Evolutionary conservation across 2,329 filamentous ascomycete genomes (phyloP), one percentile per base, ranked within the genome.

Genomic region (Aspergillus ochraceoroseus): DNA sequence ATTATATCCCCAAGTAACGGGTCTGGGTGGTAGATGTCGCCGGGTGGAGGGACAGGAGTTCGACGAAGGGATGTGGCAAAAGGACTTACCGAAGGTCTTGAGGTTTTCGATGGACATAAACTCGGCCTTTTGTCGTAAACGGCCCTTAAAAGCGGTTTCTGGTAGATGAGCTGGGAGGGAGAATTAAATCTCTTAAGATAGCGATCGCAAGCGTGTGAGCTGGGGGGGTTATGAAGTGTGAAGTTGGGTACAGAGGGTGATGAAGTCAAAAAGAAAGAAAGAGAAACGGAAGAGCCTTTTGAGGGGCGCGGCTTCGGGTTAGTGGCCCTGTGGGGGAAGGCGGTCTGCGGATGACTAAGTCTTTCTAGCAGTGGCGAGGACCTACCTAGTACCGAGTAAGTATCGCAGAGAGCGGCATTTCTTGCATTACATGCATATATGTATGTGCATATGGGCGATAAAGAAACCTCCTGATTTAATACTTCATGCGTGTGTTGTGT

Each of bases 91-190:
- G 82, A 87, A 87, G 78, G 83, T 82, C 82, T 92, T 92, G 75
- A 94, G 85, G 80, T 94, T 94, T 88, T 92, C 85, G 85, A 92
- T 92, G 82, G 87, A 92, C 87, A 92, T 92, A 89, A 87, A 89
- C 83, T 85, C 82, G 82, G 75, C 76, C 79, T 80, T 81, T 77
- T 64, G 65, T 71, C 74, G 75, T 62, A 64, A 66, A 67, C 57
- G 59, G 55, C 55, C 55, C 58, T 68, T 65, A 63, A 63, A 63
- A 64, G 56, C 60, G 56, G 56, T 57, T 42, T 56, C 53, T 49
- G 52, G 54, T 56, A 52, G 58, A 48, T 51, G 44, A 52, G 43
- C 45, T 32, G 51, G 46, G 47, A 44, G 47, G 43, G 26, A 60
- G 65, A 58, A 62, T 52, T 55, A 41, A 53, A 41, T 58, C 63